Percentiles rank a stretch among this genome's conserved stretches.
Conservation (phyloP, 306 rosid species). For the Cicer yamashitae region DNA sequence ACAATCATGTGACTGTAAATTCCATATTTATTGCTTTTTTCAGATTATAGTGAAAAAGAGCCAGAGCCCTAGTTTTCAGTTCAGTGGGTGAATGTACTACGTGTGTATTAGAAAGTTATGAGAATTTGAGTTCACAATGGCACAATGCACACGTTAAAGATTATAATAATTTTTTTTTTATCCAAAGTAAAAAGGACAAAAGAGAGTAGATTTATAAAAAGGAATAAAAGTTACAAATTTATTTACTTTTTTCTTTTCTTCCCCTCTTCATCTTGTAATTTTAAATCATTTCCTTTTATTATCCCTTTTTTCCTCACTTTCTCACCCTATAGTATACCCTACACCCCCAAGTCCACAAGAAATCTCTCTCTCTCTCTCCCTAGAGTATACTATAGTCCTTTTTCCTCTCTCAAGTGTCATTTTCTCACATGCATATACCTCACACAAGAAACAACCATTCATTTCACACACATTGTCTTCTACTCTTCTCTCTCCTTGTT, state of each 20-base stretch:
- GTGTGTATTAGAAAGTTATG: constrained; percentile 48
- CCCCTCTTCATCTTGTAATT: constrained; percentile 38
- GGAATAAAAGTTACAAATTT: constrained; percentile 48
- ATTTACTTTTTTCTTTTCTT: constrained; percentile 45
- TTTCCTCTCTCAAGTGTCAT: constrained; percentile 76
- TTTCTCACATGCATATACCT: constrained; percentile 83
- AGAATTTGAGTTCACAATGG: constrained; percentile 49
- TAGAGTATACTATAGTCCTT: constrained; percentile 37
- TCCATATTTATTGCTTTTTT: constrained; percentile 21
- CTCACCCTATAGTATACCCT: constrained; percentile 52
- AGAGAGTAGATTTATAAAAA: constrained; percentile 42
- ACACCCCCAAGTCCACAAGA: constrained; percentile 67
- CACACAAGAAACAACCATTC: constrained; percentile 83
- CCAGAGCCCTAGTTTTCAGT: constrained; percentile 47
- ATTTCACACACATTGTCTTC: constrained; percentile 85
- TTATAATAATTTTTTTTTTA: constrained; percentile 34
- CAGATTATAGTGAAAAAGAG: constrained; percentile 36
- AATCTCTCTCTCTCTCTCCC: constrained; percentile 35
- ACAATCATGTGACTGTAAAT: constrained; percentile 50
- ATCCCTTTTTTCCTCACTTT: constrained; percentile 47
- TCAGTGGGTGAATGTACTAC: constrained; percentile 39
- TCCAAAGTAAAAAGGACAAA: constrained; percentile 30
- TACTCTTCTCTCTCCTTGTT: constrained; percentile 46
- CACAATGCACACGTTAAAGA: constrained; percentile 68
- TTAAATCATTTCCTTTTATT: constrained; percentile 36